A percentile compares a stretch with the other conserved stretches of the same genome.
These are phyloP conservation scores for Penicillium malachiteum DNA, from an alignment of 495 filamentous ascomycete genomes.

Conservation along the genomic window DNA sequence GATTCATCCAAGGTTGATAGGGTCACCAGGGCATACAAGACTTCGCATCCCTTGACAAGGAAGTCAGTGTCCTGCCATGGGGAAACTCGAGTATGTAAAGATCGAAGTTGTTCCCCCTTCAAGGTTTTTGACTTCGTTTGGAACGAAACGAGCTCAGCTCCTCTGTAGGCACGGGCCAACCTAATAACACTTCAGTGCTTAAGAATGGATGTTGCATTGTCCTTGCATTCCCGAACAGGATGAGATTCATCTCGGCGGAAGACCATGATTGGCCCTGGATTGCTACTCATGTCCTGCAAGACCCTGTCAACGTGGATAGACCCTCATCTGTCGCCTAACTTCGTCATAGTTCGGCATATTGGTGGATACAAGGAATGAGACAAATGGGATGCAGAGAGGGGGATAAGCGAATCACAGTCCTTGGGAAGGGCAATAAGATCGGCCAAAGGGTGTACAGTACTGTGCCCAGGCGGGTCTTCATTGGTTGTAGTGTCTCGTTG, in stretches of 20 bases:
- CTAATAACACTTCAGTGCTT: constrained; percentile 28
- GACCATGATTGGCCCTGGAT: constrained; percentile 21
- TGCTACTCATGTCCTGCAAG: constrained; percentile 19
- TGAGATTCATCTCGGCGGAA: constrained; percentile 12
- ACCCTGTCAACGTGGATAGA: constrained; percentile 28
- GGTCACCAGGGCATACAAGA: constrained; percentile 22
- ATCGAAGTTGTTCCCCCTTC: constrained; percentile 16
- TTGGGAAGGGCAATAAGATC: constrained; percentile 28
- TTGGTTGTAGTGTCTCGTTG: constrained; percentile 32
- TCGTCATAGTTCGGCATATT: constrained; percentile 21
- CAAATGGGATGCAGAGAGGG: constrained; percentile 26
- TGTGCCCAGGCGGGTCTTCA: constrained; percentile 26
- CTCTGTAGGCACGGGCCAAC: constrained; percentile 25
- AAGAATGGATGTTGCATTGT: constrained; percentile 26
- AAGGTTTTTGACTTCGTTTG: constrained; percentile 8
- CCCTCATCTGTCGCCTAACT: constrained; percentile 13
- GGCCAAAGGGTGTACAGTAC: constrained; percentile 18
- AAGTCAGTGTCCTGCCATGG: constrained; percentile 20
- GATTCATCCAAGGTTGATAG: constrained; percentile 16
- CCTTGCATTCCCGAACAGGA: constrained; percentile 31
- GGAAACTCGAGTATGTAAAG: constrained; percentile 23
- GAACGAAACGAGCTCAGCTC: constrained; percentile 19
- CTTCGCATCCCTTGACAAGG: constrained; percentile 29
- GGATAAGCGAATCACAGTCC: constrained; percentile 26
- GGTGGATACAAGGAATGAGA: constrained; percentile 30